A percentile compares a stretch with the other conserved stretches of the same genome.
Conservation (phyloP, 2,329 filamentous ascomycete genomes). For the Didymella arachidicola region DNA sequence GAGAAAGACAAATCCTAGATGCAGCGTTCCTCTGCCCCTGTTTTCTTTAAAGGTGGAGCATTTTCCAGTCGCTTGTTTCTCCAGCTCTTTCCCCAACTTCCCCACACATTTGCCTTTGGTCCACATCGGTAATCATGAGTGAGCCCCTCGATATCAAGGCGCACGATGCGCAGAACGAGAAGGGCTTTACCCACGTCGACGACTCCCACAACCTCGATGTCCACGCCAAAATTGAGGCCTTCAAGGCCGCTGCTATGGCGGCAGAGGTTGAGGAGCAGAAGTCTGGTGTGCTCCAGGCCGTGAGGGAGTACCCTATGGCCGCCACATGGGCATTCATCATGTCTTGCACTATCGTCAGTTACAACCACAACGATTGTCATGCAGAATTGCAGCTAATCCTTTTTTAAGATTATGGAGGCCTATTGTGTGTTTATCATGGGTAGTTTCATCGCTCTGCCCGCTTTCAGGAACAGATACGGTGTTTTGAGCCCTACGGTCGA, state of each 20-base stretch:
- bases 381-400: slow-evolving; percentile 23
- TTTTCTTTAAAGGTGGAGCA: slow-evolving; percentile 31
- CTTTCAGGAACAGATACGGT: slow-evolving; percentile 60
- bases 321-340: slow-evolving; percentile 64
- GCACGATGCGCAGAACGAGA: slow-evolving; percentile 29
- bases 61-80: slow-evolving; percentile 19
- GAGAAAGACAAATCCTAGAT: slow-evolving; percentile 23
- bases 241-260: slow-evolving; percentile 63
- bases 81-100: slow-evolving; percentile 31
- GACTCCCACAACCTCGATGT: slow-evolving; percentile 41
- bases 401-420: slow-evolving; percentile 67
- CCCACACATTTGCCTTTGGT: slow-evolving; percentile 26
- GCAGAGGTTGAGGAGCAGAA: slow-evolving; percentile 64
- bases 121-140: slow-evolving; percentile 35
- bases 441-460: slow-evolving; percentile 63
- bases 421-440: slow-evolving; percentile 69
- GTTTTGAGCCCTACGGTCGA: slow-evolving; percentile 40
- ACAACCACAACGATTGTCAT: slow-evolving; percentile 19
- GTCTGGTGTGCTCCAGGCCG: slow-evolving; percentile 60
- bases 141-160: slow-evolving; percentile 31
- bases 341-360: slow-evolving; percentile 62
- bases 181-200: slow-evolving; percentile 33
- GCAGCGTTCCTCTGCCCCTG: slow-evolving; percentile 21
- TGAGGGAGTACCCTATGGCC: slow-evolving; percentile 62
- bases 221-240: slow-evolving; percentile 52